Evolutionary conservation across 1,139 yeast genomes (phyloP).

Genomic region (Yamadazyma atlantica): DNA sequence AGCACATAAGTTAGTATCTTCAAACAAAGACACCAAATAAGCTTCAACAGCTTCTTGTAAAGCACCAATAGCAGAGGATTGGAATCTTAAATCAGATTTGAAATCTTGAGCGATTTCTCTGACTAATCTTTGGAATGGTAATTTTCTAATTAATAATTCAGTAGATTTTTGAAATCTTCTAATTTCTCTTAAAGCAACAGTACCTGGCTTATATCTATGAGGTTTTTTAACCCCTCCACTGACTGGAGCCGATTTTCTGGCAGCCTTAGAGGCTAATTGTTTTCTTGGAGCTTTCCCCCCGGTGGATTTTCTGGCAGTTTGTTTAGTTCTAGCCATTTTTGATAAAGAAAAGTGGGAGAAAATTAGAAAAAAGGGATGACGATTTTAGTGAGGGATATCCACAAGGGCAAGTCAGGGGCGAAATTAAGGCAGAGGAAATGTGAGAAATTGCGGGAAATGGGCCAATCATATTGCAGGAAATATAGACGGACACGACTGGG

Average conservation of each 20-base stretch:
- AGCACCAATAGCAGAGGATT: constrained; percentile 52
- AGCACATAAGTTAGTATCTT: constrained; percentile 55
- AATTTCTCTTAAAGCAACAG: constrained; percentile 55
- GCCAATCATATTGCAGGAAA: constrained; percentile 1
- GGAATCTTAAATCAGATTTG: constrained; percentile 53
- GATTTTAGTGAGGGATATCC: no score
- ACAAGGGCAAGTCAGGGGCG: no score
- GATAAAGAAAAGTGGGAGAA: constrained; percentile 1
- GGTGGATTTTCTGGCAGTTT: constrained; percentile 55
- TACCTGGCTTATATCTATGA: constrained; percentile 57
- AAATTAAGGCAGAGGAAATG: no score
- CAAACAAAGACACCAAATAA: constrained; percentile 50
- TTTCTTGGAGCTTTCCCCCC: constrained; percentile 58
- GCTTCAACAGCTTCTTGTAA: constrained; percentile 56
- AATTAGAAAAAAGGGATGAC: constrained; percentile 5
- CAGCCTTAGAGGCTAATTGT: constrained; percentile 54
- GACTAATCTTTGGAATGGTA: constrained; percentile 51
- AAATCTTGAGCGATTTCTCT: constrained; percentile 52
- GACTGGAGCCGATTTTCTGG: constrained; percentile 54
- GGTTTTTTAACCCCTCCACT: constrained; percentile 55
- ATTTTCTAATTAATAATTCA: constrained; percentile 52
- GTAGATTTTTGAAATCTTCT: constrained; percentile 55
- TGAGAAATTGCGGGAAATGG: not conserved
- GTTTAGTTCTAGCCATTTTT: constrained; percentile 52
- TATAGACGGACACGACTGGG: no score